Conservation (phyloP, 768 basidiomycete genomes). For the Boletus reticulatus region DNA sequence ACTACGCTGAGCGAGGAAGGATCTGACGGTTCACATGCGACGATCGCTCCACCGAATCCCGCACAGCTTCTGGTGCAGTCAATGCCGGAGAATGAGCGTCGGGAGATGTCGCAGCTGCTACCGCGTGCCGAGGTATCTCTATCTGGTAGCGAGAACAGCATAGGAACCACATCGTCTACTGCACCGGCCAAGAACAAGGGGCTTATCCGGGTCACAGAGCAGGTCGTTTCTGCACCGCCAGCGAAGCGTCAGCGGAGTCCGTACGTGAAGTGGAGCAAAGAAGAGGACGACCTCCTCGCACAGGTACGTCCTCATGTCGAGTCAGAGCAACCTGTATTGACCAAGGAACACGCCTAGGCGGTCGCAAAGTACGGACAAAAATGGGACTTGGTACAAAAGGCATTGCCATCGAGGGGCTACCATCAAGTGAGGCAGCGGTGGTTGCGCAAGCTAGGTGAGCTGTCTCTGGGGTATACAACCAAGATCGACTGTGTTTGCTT, state of each 20-base stretch:
- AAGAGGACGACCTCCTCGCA: constrained; percentile 40
- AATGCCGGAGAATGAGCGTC: neutral
- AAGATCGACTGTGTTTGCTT: neutral
- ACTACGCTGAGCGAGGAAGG: neutral
- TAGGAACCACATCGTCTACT: neutral
- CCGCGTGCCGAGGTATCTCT: constrained; percentile 8
- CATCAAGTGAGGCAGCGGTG: constrained; percentile 45
- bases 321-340: neutral
- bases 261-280: constrained; percentile 43
- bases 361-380: constrained; percentile 39
- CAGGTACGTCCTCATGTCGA: constrained; percentile 24
- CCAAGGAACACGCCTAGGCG: constrained; percentile 22
- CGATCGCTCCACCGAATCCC: neutral
- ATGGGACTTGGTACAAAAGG: constrained; percentile 42
- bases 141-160: constrained; percentile 2
- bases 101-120: constrained; percentile 4
- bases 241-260: constrained; percentile 37
- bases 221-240: constrained; percentile 25
- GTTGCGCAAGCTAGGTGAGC: constrained; percentile 38
- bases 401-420: constrained; percentile 39
- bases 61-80: neutral
- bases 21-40: neutral
- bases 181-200: constrained; percentile 19
- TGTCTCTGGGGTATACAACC: neutral
- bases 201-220: constrained; percentile 28